phyloP scores from a whole-genome alignment of 176 grass and related monocot genomes.

The Eragrostis curvula region DNA sequence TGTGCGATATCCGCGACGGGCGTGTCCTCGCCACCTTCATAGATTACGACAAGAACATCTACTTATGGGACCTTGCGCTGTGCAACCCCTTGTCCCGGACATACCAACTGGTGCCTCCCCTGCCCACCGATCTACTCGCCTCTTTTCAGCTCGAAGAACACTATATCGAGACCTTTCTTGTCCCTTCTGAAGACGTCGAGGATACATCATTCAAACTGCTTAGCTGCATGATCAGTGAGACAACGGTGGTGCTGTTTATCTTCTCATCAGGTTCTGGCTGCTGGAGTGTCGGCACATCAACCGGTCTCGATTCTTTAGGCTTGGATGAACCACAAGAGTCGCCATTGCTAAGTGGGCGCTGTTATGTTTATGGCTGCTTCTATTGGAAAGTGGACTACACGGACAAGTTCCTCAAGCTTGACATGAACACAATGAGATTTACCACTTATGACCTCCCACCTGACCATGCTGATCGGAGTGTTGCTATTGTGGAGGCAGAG shows the following conservation, averaged over 20 bases:
- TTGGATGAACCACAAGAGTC: no score
- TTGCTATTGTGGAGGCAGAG: slow-evolving; percentile 42
- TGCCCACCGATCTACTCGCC: slow-evolving; percentile 27
- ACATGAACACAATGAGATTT: slow-evolving; percentile 37
- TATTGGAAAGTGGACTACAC: slow-evolving; percentile 35
- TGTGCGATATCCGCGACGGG: slow-evolving; percentile 35
- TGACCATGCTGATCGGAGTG: slow-evolving; percentile 4
- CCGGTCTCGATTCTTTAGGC: background rate
- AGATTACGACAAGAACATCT: background rate
- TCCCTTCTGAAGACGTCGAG: background rate
- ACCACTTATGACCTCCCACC: slow-evolving; percentile 34
- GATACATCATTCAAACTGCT: slow-evolving; percentile 37
- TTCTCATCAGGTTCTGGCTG: background rate
- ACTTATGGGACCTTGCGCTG: slow-evolving; percentile 29
- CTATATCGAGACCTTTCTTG: slow-evolving; percentile 35
- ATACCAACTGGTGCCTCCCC: background rate
- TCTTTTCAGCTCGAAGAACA: background rate
- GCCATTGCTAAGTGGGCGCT: background rate
- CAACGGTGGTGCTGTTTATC: background rate
- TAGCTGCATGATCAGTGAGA: background rate
- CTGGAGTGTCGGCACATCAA: slow-evolving; percentile 4
- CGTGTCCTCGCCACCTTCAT: slow-evolving; percentile 29
- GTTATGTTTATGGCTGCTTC: slow-evolving; percentile 23
- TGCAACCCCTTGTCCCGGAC: slow-evolving; percentile 42
- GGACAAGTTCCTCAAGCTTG: slow-evolving; percentile 35